Evolutionary conservation across 2,329 filamentous ascomycete genomes (phyloP).

Genomic region (Metarhizium sp.): DNA sequence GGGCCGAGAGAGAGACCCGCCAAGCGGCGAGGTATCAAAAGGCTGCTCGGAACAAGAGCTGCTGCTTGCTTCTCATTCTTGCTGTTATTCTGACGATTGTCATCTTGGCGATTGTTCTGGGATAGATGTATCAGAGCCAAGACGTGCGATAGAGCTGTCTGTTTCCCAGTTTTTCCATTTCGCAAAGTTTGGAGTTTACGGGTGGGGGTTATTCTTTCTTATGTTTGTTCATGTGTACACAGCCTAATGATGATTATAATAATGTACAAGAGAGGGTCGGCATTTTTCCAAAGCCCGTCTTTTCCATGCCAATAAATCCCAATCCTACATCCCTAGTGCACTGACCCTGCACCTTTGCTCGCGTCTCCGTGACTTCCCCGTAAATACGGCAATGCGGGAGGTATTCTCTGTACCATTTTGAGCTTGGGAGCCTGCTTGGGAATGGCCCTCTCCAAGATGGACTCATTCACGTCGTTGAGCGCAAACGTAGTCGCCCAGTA

Average conservation of each 20-base stretch:
- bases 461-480: conserved; percentile 23
- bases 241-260: conserved; percentile 1
- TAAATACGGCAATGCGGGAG: conserved; percentile 13
- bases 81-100: conserved; percentile 85
- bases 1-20: conserved; percentile 77
- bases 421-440: conserved; percentile 11
- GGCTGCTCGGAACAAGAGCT: conserved; percentile 88
- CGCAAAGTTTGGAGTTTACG: conserved; percentile 6
- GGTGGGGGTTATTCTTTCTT: neutral
- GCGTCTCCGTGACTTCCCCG: conserved; percentile 3
- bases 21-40: conserved; percentile 89
- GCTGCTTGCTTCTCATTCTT: conserved; percentile 81
- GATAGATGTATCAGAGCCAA: conserved; percentile 31
- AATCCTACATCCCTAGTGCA: neutral
- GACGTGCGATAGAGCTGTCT: neutral
- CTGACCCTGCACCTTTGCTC: neutral
- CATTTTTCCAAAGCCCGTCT: conserved; percentile 1
- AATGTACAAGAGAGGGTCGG: conserved; percentile 7
- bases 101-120: conserved; percentile 74
- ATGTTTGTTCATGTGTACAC: conserved; percentile 3
- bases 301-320: conserved; percentile 7
- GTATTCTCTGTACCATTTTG: conserved; percentile 5
- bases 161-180: neutral
- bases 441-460: conserved; percentile 16
- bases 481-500: conserved; percentile 30